Evolutionary conservation across 306 rosid genomes (phyloP), one percentile per base, ranked within the genome.

Genomic region (Cyamopsis tetragonoloba): DNA sequence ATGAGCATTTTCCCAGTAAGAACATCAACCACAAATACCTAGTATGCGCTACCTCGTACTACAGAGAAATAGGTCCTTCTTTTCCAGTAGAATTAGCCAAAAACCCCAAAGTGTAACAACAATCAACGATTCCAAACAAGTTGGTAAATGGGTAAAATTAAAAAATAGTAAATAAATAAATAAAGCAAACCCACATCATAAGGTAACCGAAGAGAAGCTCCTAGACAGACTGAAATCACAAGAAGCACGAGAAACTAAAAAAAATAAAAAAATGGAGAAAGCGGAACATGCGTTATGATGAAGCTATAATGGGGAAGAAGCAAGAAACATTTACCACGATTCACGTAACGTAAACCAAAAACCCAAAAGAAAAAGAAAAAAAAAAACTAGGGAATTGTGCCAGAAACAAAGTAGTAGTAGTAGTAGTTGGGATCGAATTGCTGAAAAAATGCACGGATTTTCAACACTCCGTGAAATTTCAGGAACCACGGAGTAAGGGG

Each of bases 1-100:
- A 82, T 68, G 41, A 86, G 47, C 96, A 87, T 87, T 63, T 11
- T 28, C 65, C 58, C 76, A 32, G 13, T 42, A 69, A 31, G 68
- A 68, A 64, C 64, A 77, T 51, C 55, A 54, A 22, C 37, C 57
- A 48, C 49, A 3, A 8, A 20, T 69, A 31, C 51, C 39, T 54
- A 51, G 22, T 9, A 35, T 6, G 2, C n/a, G 63, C 15, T 24
- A 39, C 66, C 57, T 59, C 56, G 61, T 59, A 48, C 69, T 58
- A 9, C 38, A 42, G 18, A 66, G 50, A 78, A 71, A 73, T 79
- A 79, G 37, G 69, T 68, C 11, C 11, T 64, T 5, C 41, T 26
- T 0, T 56, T n/a, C n/a, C n/a, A n/a, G n/a, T n/a, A n/a, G n/a
- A n/a, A 6, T 20, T 4, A 17, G 3, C 28, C 10, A 32, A 9